Evolutionary conservation across 2,329 filamentous ascomycete genomes (phyloP).

Genomic region (Diaporthe citriasiana): DNA sequence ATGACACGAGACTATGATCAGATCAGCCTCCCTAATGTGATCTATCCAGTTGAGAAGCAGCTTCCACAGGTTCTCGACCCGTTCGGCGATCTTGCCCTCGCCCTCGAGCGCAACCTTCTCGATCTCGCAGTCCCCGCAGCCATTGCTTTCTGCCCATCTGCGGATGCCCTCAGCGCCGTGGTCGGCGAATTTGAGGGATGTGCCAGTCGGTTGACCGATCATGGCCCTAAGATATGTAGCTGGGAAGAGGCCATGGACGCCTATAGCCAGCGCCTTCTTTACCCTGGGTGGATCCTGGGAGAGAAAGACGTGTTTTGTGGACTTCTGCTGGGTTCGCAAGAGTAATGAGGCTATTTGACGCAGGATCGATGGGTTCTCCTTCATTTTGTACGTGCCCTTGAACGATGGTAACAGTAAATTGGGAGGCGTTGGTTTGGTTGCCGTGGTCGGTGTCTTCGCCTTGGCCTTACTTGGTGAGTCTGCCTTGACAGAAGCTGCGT

Average conservation of each 20-base stretch:
- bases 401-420: slow-evolving; percentile 82
- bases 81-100: slow-evolving; percentile 90
- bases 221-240: slow-evolving; percentile 89
- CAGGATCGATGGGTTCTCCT: slow-evolving; percentile 78
- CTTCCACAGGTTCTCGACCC: slow-evolving; percentile 95
- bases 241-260: slow-evolving; percentile 94
- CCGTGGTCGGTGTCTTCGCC: slow-evolving; percentile 58
- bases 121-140: slow-evolving; percentile 82
- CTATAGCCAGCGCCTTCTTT: slow-evolving; percentile 90
- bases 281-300: slow-evolving; percentile 78
- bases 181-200: slow-evolving; percentile 92
- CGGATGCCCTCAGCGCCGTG: slow-evolving; percentile 87
- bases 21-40: slow-evolving; percentile 86
- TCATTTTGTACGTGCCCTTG: slow-evolving; percentile 75
- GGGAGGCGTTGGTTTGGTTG: slow-evolving; percentile 58
- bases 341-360: slow-evolving; percentile 74
- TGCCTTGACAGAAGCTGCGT: slow-evolving; percentile 46
- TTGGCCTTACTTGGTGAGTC: slow-evolving; percentile 49
- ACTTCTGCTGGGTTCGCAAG: slow-evolving; percentile 66
- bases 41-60: slow-evolving; percentile 95
- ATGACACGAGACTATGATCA: slow-evolving; percentile 93
- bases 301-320: slow-evolving; percentile 79
- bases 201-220: slow-evolving; percentile 94
- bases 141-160: slow-evolving; percentile 82
- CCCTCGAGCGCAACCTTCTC: slow-evolving; percentile 96